Base-by-base conservation (phyloP, 495 filamentous ascomycete species). In the Usnea hakonensis region DNA sequence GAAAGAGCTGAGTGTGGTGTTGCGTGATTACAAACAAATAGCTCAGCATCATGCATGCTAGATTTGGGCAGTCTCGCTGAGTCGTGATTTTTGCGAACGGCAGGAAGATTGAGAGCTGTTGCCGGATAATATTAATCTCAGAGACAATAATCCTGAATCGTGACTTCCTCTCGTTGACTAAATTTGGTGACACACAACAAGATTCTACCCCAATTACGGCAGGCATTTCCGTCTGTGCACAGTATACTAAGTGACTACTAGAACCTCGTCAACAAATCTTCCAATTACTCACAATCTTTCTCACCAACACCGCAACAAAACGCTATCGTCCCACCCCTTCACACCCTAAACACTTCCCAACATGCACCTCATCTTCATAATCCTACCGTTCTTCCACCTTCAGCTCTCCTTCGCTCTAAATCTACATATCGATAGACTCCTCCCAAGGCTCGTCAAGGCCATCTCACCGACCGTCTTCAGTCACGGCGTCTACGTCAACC, bases 401-500 rank as follows among this genome's bases (percentile, higher is more conserved):
- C 46, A 50, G 16, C 3, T 28, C 26, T 50, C 46, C 3, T 17
- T 50, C 8, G 46, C 26, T 17, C 46, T 50, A 14, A 30, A 14
- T 26, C 46, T 50, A 5, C 46, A 50, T 2, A 16, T 50, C 26
- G 43, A 21, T 21, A 30, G 13, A 23, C 13, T 50, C 2, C 46
- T 50, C 8, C 46, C 46, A 5, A 14, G 46, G 10, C 26, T 50
- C 46, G 23, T 50, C 26, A 17, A 30, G 46, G 23, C 14, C 17
- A 13, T 30, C 7, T 30, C 46, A 5, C 30, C 23, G 16, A 30
- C 11, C 23, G 8, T 50, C 46, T 30, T 50, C 46, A 17, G 46
- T 50, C 46, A 50, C 46, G 8, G 46, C 23, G 26, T 26, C 46
- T 50, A 50, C 13, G 33, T 60, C 14, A 57, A 55, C 38, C 57